Evolutionary conservation across 2,329 filamentous ascomycete genomes (phyloP), one percentile per base, ranked within the genome.

Genomic region (Penicillium sp.): DNA sequence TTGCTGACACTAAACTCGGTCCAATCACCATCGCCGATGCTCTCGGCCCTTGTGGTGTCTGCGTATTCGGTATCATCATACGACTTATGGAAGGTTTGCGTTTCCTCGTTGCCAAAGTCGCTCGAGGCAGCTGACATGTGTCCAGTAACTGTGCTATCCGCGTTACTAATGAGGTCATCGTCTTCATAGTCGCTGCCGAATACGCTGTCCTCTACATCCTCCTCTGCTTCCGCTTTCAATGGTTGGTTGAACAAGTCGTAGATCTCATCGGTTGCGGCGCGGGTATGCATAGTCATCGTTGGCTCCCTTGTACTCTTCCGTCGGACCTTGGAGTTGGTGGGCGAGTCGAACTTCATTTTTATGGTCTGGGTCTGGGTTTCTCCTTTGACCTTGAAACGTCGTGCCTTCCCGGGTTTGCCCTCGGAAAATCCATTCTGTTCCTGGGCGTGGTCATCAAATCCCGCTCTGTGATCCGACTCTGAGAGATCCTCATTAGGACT

Each of bases 201-300:
- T 46, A 89, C 86, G 55, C 88, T 87, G 14, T 91, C 86, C 2
- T 81, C 80, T 24, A 81, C 83, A 52, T 75, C 71, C 31, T 75
- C 71, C 31, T 77, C 76, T 2, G 78, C 67, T 54, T 78, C 73
- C 3, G 78, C 77, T 60, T 83, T 82, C 35, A 93, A 74, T 1
- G 95, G 93, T 56, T 95, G 90, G 68, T 95, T 98, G 77, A 98
- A 99, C 48, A 99, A 91, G 56, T 92, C 92, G 68, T 98, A 98
- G 52, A 99, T 97, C 66, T 99, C 95, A 66, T 98, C 93, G 60
- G 93, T 97, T 5, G 95, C 95, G 63, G 95, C 93, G 66, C 86
- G 90, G 13, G 95, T 99, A 70, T 98, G 92, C 63, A 99, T 85
- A 0, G 95, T 99, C 93, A 99, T 97, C 1, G 95, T 99, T n/a